phyloP scores from a whole-genome alignment of 345 rosid genomes.

The Pelargonium nanum region DNA sequence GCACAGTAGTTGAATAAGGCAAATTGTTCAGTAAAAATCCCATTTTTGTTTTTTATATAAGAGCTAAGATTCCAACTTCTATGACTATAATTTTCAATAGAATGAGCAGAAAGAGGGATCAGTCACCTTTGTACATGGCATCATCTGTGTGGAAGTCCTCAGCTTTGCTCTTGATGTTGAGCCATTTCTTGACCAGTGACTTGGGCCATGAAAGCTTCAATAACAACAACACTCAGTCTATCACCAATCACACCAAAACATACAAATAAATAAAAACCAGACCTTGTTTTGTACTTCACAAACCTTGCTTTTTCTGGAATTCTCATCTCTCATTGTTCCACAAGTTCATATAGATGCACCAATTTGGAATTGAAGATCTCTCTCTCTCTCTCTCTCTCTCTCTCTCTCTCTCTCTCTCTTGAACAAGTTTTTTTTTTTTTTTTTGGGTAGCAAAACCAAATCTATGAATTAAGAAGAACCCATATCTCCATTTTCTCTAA shows the following conservation, averaged over 20 bases:
- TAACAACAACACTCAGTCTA: conserved; percentile 10
- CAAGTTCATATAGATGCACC: conserved; percentile 40
- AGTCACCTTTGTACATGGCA: conserved; percentile 36
- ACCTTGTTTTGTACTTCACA: conserved; percentile 10
- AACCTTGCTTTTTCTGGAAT: conserved; percentile 77
- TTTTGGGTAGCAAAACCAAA: conserved; percentile 1
- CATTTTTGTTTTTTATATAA: conserved; percentile 10
- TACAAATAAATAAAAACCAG: conserved; percentile 12
- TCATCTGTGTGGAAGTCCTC: conserved; percentile 82
- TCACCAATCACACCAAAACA: conserved; percentile 6
- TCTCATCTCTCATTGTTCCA: conserved; percentile 77
- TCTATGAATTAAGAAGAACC: conserved; percentile 7
- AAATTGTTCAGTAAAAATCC: conserved; percentile 10
- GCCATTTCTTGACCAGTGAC: conserved; percentile 93
- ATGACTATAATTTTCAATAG: conserved; percentile 7
- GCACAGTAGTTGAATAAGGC: too few species aligned
- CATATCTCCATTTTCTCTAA: conserved; percentile 3
- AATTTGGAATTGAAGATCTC: conserved; percentile 1
- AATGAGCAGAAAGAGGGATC: background rate
- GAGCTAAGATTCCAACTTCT: conserved; percentile 13
- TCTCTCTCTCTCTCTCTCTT: too few species aligned
- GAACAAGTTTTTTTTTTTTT: too few species aligned
- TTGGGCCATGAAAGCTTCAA: conserved; percentile 89
- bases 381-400: too few species aligned
- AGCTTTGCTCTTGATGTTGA: conserved; percentile 69